A percentile compares a stretch with the other conserved stretches of the same genome.
These are phyloP conservation scores for Phytophthora uliginosa DNA, from an alignment of 352 stramenopile species.

Conservation along the genomic window DNA sequence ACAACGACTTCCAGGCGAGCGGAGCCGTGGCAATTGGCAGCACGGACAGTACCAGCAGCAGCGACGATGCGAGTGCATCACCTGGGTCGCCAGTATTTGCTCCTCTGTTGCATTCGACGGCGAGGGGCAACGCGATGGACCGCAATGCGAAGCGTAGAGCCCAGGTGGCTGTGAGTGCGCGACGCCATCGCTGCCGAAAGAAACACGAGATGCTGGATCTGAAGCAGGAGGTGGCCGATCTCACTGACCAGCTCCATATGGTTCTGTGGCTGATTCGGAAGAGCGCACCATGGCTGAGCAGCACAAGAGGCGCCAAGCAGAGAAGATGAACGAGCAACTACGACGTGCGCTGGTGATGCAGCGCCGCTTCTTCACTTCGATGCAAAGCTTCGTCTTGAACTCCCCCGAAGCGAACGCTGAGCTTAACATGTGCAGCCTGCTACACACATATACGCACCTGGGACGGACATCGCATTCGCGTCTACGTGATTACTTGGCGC, in stretches of 20 bases:
- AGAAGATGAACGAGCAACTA: constrained; percentile 62
- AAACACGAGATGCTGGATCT: constrained; percentile 57
- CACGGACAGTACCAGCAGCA: constrained; percentile 24
- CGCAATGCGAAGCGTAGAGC: constrained; percentile 28
- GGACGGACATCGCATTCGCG: constrained; percentile 46
- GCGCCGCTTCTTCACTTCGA: constrained; percentile 49
- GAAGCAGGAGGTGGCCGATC: constrained; percentile 43
- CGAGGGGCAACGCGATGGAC: constrained; percentile 8
- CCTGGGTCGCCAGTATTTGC: constrained; percentile 4
- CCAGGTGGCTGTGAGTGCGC: constrained; percentile 34
- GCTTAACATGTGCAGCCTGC: constrained; percentile 59
- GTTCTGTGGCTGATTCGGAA: constrained; percentile 37
- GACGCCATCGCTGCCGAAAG: constrained; percentile 42
- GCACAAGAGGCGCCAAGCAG: constrained; percentile 40
- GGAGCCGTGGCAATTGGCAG: not conserved
- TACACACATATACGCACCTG: constrained; percentile 72
- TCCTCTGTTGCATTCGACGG: not conserved
- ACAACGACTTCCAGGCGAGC: constrained; percentile 1
- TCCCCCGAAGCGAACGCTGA: constrained; percentile 36
- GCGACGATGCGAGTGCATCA: constrained; percentile 19
- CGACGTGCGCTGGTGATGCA: constrained; percentile 60
- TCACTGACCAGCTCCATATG: constrained; percentile 42
- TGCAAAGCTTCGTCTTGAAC: constrained; percentile 47
- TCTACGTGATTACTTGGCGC: constrained; percentile 51
- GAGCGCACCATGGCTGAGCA: constrained; percentile 43